Evolutionary conservation across 805 yeast species (phyloP), one percentile per base, ranked within the genome.

Genomic region (Barnettozyma vustinii): DNA sequence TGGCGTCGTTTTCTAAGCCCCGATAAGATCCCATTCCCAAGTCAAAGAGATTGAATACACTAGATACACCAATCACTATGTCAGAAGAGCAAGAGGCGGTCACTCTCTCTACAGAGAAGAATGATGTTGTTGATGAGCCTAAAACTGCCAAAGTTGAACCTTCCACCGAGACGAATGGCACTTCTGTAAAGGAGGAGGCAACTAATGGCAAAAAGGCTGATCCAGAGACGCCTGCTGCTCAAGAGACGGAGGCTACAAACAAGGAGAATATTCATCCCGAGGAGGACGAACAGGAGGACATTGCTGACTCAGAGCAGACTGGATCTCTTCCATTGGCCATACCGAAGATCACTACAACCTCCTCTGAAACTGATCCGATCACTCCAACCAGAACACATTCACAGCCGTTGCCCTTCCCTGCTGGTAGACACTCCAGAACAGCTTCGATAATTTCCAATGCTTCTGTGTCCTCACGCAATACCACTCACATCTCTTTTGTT

Each of bases 401-500:
- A 20, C 45, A 32, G 36, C 56, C 39, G 40, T 51, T 8, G 45
- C 50, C 9, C 20, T 42, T n/a, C 45, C 47, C 40, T 15, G 49
- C 46, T 13, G 48, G 50, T 10, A 49, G 55, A 45, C 61, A 59
- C 37, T 49, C 56, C 5, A 51, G 61, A 41, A 55, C 56, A 4
- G 45, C 45, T 0, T 56, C 65, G 0, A 46, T 51, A 5, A 55
- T 53, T 5, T 56, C 64, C 15, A 52, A 50, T 13, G 45, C 52
- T 12, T 53, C 63, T 1, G 45, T 55, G 15, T 33, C 51, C 1
- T 56, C 60, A 4, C 64, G 64, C 46, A 61, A 63, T 20, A 59
- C 60, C 20, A 61, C 73, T 0, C 68, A 70, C 19, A 51, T 62
- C 16, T 45, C 61, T 12, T 73, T 80, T 48, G 74, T 85, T 56